phyloP scores from a whole-genome alignment of 2,329 filamentous ascomycete species.

The Xylariaceae sp. region DNA sequence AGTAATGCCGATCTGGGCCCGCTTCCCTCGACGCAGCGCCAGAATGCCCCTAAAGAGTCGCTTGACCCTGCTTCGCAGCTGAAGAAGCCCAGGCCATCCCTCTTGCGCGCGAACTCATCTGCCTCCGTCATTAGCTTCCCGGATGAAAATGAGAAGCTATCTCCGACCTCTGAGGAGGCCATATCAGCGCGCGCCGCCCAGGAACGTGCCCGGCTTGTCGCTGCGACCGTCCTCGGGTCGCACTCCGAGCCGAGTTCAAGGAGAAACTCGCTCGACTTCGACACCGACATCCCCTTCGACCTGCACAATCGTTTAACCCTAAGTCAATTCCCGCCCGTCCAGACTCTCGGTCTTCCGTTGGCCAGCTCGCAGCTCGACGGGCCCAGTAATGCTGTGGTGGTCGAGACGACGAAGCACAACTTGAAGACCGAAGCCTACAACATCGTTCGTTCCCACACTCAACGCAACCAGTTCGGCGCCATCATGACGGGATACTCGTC shows the following conservation, averaged over 20 bases:
- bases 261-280: conserved; percentile 36
- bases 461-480: conserved; percentile 19
- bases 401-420: conserved; percentile 21
- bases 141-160: conserved; percentile 27
- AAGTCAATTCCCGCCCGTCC: conserved; percentile 31
- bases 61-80: conserved; percentile 16
- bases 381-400: conserved; percentile 9
- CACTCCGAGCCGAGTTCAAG: conserved; percentile 34
- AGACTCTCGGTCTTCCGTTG: conserved; percentile 25
- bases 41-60: conserved; percentile 12
- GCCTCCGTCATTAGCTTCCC: conserved; percentile 34
- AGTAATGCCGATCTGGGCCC: conserved; percentile 38
- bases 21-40: conserved; percentile 23
- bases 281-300: conserved; percentile 29
- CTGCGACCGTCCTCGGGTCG: conserved; percentile 36
- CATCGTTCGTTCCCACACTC: conserved; percentile 41
- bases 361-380: conserved; percentile 6
- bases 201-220: conserved; percentile 39
- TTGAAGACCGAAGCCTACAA: conserved; percentile 38
- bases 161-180: conserved; percentile 26
- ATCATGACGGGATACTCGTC: conserved; percentile 18
- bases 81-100: conserved; percentile 37
- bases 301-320: conserved; percentile 25
- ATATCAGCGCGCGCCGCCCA: conserved; percentile 40
- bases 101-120: conserved; percentile 40